Evolutionary conservation across 2,329 filamentous ascomycete species (phyloP).

Genomic region (Fusarium duplospermum): DNA sequence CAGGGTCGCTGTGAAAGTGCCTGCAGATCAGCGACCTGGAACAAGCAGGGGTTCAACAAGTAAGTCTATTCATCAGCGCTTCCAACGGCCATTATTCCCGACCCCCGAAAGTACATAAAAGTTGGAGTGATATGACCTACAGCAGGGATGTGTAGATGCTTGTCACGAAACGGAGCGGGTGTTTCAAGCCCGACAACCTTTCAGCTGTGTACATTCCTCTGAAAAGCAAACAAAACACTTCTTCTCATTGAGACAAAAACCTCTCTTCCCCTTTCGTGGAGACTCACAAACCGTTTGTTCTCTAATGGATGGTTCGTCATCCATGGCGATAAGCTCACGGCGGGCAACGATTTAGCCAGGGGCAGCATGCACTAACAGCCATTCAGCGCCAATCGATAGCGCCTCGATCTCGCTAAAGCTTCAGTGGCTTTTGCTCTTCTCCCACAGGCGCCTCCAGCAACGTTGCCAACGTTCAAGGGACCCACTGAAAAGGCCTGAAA

Average conservation of each 20-base stretch:
- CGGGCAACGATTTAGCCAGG: slow-evolving; percentile 5
- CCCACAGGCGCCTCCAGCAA: not conserved
- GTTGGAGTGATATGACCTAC: not conserved
- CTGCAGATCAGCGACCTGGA: slow-evolving; percentile 35
- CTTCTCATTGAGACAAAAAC: not conserved
- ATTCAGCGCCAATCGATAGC: not conserved
- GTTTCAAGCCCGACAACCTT: slow-evolving; percentile 35
- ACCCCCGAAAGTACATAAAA: not conserved
- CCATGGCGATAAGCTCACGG: not conserved
- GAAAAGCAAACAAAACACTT: slow-evolving; percentile 13
- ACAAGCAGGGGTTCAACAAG: slow-evolving; percentile 19
- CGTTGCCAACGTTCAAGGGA: not conserved
- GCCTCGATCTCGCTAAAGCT: not conserved
- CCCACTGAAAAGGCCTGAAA: slow-evolving; percentile 26
- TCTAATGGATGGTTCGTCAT: not conserved
- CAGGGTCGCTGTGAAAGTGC: slow-evolving; percentile 36
- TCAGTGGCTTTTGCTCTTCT: slow-evolving; percentile 21
- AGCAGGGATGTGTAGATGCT: slow-evolving; percentile 5
- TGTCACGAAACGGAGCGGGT: slow-evolving; percentile 29
- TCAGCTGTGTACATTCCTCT: not conserved
- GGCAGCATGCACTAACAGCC: not conserved
- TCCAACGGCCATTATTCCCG: not conserved
- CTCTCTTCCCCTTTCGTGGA: not conserved
- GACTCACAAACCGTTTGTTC: not conserved
- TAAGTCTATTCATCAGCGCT: not conserved